phyloP scores from a whole-genome alignment of 176 grass and related monocot genomes.

The Carex parvula region DNA sequence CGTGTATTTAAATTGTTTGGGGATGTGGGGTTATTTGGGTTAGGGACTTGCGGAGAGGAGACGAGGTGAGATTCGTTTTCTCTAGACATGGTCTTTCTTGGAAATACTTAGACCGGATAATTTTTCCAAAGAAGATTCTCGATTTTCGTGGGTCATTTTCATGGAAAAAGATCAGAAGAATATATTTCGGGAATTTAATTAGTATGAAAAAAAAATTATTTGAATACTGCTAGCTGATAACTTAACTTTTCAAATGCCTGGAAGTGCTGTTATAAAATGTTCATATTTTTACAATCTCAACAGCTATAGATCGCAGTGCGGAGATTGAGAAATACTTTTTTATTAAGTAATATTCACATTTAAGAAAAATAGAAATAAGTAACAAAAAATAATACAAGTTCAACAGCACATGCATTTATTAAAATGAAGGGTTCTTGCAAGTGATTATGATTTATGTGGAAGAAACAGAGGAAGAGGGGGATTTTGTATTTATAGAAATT shows the following conservation, averaged over 20 bases:
- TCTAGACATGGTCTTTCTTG: background rate
- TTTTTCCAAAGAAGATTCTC: background rate
- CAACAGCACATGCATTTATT: background rate
- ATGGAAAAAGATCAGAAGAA: background rate
- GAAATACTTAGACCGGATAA: background rate
- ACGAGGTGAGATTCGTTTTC: background rate
- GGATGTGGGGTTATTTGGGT: background rate
- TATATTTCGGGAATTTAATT: background rate
- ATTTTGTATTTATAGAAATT: too few species aligned
- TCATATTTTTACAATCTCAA: background rate
- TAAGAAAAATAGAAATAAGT: background rate
- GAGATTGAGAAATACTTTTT: too few species aligned
- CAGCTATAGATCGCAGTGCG: too few species aligned
- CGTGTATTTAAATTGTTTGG: conserved; percentile 20
- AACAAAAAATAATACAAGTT: background rate
- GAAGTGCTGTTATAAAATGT: background rate
- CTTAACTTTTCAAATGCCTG: background rate
- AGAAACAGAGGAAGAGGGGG: background rate
- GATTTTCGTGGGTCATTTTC: background rate
- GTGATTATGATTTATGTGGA: background rate
- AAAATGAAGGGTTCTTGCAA: background rate
- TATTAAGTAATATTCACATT: background rate
- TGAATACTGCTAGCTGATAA: background rate
- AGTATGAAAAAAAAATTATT: background rate
- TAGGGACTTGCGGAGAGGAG: background rate